A percentile compares a stretch with the other conserved stretches of the same genome.
Conservation (phyloP, 2,329 filamentous ascomycete species). For the Colletotrichum falcatum region DNA sequence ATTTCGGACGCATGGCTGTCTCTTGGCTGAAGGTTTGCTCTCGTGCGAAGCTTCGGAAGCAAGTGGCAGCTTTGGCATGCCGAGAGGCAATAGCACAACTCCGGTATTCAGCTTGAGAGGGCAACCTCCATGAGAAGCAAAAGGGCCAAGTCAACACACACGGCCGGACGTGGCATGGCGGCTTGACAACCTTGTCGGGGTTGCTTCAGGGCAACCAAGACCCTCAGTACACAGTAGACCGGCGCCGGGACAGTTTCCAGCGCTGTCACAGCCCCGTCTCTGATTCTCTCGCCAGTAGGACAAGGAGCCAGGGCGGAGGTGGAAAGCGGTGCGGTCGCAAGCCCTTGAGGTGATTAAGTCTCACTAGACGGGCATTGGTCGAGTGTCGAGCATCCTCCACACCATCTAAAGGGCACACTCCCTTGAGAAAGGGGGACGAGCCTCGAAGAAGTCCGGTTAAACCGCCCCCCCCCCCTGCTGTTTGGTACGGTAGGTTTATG, state of each 20-base stretch:
- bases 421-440: not conserved
- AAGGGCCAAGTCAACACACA: not conserved
- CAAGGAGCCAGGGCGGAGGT: conserved; percentile 19
- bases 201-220: not conserved
- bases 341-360: conserved; percentile 8
- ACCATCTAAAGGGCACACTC: not conserved
- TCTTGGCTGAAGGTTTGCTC: not conserved
- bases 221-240: conserved; percentile 13
- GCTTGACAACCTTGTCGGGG: conserved; percentile 8
- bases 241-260: conserved; percentile 21
- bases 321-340: conserved; percentile 10
- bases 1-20: not conserved
- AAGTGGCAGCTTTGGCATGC: not conserved
- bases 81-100: not conserved
- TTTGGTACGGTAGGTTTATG: not conserved
- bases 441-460: not conserved
- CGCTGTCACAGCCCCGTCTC: conserved; percentile 13
- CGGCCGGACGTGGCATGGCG: not conserved
- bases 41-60: not conserved
- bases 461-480: not conserved
- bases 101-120: not conserved
- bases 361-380: conserved; percentile 11
- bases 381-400: conserved; percentile 4
- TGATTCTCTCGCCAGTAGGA: not conserved
- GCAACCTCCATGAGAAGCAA: not conserved